Percentiles rank a stretch among this genome's conserved stretches.
Evolutionary conservation across 2,329 filamentous ascomycete species (phyloP).

Genomic region (Microdochium trichocladiopsis): DNA sequence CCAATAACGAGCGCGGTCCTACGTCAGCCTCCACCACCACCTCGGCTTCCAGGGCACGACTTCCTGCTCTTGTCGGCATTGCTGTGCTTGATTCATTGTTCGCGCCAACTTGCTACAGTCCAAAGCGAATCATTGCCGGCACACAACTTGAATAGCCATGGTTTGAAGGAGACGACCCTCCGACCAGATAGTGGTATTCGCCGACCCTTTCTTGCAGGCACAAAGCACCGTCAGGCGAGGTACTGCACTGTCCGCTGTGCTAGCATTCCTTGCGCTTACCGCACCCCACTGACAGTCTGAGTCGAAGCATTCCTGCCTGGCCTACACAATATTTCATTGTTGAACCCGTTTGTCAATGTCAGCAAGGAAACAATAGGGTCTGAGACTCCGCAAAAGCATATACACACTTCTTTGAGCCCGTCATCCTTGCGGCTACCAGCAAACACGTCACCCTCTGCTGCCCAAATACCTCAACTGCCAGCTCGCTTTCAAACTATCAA

Average conservation of each 20-base stretch:
- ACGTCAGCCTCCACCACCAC: too few relatives aligned
- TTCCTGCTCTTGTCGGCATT: too few relatives aligned
- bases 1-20: too few relatives aligned
- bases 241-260: background rate
- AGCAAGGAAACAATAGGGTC: background rate
- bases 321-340: background rate
- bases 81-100: too few relatives aligned
- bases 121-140: too few relatives aligned
- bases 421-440: background rate
- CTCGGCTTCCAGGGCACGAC: too few relatives aligned
- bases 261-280: background rate
- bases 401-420: background rate
- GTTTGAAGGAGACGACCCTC: too few relatives aligned
- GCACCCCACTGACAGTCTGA: background rate
- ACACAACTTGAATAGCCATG: too few relatives aligned
- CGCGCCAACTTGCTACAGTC: too few relatives aligned
- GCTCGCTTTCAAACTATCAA: slow-evolving; percentile 35
- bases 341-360: background rate
- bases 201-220: background rate
- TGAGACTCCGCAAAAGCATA: background rate
- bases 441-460: background rate
- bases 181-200: too few relatives aligned
- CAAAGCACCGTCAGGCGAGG: background rate
- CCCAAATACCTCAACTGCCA: background rate
- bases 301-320: background rate